Evolutionary conservation across 1,139 yeast genomes (phyloP).

Genomic region (Zygosaccharomyces pseudobailii): DNA sequence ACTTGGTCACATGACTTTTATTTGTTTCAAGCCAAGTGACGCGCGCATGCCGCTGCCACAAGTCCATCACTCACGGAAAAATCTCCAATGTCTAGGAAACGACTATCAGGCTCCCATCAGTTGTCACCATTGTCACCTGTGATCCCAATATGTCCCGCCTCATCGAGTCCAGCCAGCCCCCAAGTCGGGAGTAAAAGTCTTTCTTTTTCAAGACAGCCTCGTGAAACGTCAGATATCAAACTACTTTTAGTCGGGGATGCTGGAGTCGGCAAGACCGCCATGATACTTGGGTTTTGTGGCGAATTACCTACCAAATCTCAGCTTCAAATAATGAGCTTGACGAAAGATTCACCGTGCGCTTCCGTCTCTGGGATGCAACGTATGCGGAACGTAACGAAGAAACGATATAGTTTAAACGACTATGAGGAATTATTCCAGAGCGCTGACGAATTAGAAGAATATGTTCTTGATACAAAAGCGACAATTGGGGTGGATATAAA

Average conservation of each 20-base stretch:
- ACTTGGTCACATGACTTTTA: neutral
- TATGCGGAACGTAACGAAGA: constrained; percentile 16
- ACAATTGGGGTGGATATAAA: constrained; percentile 66
- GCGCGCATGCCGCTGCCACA: neutral
- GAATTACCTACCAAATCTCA: constrained; percentile 32
- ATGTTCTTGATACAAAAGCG: constrained; percentile 33
- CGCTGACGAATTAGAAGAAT: constrained; percentile 21
- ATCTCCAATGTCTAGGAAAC: constrained; percentile 7
- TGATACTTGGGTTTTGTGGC: constrained; percentile 39
- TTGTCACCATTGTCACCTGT: constrained; percentile 14
- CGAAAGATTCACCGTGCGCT: constrained; percentile 2
- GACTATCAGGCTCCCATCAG: constrained; percentile 14
- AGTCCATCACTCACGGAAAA: neutral
- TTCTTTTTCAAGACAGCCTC: constrained; percentile 4
- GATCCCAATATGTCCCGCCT: constrained; percentile 13
- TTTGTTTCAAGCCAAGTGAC: neutral
- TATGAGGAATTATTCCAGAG: constrained; percentile 27
- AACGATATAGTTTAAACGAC: constrained; percentile 33
- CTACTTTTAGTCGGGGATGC: constrained; percentile 40
- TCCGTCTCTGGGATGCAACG: constrained; percentile 17
- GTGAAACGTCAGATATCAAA: constrained; percentile 33
- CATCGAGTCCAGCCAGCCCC: constrained; percentile 12
- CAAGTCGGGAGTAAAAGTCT: neutral
- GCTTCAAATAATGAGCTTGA: constrained; percentile 12
- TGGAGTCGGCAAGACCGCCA: constrained; percentile 42